Evolutionary conservation across 345 rosid genomes (phyloP).

Genomic region (Gossypium bickii): DNA sequence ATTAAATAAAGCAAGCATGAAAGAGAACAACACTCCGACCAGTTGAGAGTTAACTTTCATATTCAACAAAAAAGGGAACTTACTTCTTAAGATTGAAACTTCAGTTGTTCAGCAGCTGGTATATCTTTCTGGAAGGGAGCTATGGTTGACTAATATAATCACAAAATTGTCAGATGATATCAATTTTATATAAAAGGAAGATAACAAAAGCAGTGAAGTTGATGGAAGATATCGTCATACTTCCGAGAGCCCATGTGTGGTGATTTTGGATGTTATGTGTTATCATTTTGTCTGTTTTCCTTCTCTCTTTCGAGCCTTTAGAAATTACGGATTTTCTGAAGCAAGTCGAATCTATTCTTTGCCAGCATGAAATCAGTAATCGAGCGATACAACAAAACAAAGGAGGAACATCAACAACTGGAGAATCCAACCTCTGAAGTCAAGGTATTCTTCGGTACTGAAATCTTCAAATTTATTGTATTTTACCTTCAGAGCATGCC

Average conservation of each 20-base stretch:
- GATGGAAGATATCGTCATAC: neutral
- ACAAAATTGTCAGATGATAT: neutral
- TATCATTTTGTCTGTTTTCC: slow-evolving; percentile 7
- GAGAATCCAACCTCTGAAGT: slow-evolving; percentile 40
- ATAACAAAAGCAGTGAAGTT: neutral
- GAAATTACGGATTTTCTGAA: slow-evolving; percentile 20
- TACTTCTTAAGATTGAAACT: slow-evolving; percentile 13
- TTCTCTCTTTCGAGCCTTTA: neutral
- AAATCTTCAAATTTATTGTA: neutral
- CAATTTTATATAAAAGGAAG: neutral
- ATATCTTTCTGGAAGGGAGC: neutral
- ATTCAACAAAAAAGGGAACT: slow-evolving; percentile 4
- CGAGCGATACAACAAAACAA: slow-evolving; percentile 43
- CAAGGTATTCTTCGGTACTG: slow-evolving; percentile 33
- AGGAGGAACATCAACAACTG: slow-evolving; percentile 37
- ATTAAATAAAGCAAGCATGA: neutral
- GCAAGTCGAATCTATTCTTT: slow-evolving; percentile 19
- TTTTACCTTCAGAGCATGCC: slow-evolving; percentile 8
- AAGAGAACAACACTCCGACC: neutral
- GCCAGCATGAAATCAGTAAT: slow-evolving; percentile 51
- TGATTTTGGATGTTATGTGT: neutral
- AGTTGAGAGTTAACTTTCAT: neutral
- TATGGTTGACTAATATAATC: neutral
- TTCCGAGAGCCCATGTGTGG: neutral
- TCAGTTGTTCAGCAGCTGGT: neutral